A percentile compares a stretch with the other conserved stretches of the same genome.
Evolutionary conservation across 2,329 filamentous ascomycete genomes (phyloP).

Genomic region (Aspergillus pseudoterreus): DNA sequence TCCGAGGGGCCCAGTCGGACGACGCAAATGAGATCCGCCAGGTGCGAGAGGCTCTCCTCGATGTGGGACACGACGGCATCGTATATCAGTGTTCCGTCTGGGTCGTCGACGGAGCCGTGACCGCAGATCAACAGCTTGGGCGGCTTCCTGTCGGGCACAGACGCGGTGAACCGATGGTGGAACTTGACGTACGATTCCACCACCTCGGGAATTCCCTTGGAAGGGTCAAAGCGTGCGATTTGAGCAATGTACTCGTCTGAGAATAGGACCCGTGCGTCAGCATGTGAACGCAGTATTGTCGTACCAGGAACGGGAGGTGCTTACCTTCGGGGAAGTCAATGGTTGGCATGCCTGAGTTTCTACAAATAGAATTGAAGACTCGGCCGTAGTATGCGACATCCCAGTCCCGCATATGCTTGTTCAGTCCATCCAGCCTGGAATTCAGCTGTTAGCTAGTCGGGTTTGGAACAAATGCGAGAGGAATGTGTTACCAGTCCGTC

Average conservation of each 20-base stretch:
- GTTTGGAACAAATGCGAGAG: background rate
- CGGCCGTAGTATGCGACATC: conserved; percentile 71
- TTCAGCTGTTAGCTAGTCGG: conserved; percentile 1
- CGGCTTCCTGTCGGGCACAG: conserved; percentile 51
- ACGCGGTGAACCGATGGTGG: conserved; percentile 54
- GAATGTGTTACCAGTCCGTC: conserved; percentile 63
- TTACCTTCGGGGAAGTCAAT: conserved; percentile 38
- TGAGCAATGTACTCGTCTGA: conserved; percentile 71
- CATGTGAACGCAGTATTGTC: no score
- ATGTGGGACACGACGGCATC: conserved; percentile 68
- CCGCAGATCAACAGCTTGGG: conserved; percentile 72
- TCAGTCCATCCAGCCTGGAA: conserved; percentile 68
- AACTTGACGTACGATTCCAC: conserved; percentile 73
- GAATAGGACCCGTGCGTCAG: background rate
- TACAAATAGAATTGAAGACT: conserved; percentile 64
- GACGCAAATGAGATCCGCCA: conserved; percentile 65
- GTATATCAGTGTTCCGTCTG: conserved; percentile 69
- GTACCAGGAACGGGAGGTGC: background rate
- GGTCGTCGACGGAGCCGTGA: conserved; percentile 77
- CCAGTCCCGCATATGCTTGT: conserved; percentile 69
- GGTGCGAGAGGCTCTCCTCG: conserved; percentile 58
- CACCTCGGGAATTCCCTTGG: conserved; percentile 76
- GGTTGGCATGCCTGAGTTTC: conserved; percentile 49
- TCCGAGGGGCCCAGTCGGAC: conserved; percentile 75
- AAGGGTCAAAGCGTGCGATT: conserved; percentile 77